A percentile compares a stretch with the other conserved stretches of the same genome.
Conservation (phyloP, 192 early-diverging fungal species). For the Coemansia sp. region DNA sequence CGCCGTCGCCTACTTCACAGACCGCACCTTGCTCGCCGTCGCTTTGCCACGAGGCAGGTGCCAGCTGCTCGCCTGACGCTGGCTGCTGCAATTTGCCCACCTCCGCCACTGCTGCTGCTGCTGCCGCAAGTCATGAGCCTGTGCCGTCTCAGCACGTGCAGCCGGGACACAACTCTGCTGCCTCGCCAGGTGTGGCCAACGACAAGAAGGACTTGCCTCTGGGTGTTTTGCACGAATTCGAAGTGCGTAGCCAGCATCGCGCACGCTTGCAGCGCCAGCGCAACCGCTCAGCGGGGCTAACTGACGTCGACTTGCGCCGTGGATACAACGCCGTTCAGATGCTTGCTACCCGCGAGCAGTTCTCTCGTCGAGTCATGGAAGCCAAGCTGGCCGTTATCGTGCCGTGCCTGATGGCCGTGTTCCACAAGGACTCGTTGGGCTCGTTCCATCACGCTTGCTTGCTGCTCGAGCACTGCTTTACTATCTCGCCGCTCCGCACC, state of each 20-base stretch:
- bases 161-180: not conserved
- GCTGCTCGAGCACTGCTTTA: slow-evolving; percentile 56
- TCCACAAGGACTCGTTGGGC: slow-evolving; percentile 51
- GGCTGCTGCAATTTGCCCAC: slow-evolving; percentile 3
- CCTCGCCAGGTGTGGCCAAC: not conserved
- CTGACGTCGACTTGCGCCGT: slow-evolving; percentile 47
- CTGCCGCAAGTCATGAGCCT: slow-evolving; percentile 3
- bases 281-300: slow-evolving; percentile 34
- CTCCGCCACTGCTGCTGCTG: not conserved
- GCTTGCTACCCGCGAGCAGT: slow-evolving; percentile 44
- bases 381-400: slow-evolving; percentile 50
- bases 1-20: slow-evolving; percentile 27
- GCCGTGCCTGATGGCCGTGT: slow-evolving; percentile 55
- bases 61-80: slow-evolving; percentile 10
- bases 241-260: slow-evolving; percentile 37
- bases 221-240: slow-evolving; percentile 39
- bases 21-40: slow-evolving; percentile 48
- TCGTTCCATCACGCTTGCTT: slow-evolving; percentile 55
- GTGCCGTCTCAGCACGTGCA: slow-evolving; percentile 4
- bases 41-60: slow-evolving; percentile 8
- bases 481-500: slow-evolving; percentile 42
- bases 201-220: slow-evolving; percentile 19
- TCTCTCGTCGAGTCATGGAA: slow-evolving; percentile 44
- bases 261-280: slow-evolving; percentile 48
- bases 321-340: slow-evolving; percentile 52